A percentile compares a stretch with the other conserved stretches of the same genome.
These are phyloP conservation scores for Phytopythium montanum DNA, from an alignment of 352 stramenopile species.

Conservation along the genomic window DNA sequence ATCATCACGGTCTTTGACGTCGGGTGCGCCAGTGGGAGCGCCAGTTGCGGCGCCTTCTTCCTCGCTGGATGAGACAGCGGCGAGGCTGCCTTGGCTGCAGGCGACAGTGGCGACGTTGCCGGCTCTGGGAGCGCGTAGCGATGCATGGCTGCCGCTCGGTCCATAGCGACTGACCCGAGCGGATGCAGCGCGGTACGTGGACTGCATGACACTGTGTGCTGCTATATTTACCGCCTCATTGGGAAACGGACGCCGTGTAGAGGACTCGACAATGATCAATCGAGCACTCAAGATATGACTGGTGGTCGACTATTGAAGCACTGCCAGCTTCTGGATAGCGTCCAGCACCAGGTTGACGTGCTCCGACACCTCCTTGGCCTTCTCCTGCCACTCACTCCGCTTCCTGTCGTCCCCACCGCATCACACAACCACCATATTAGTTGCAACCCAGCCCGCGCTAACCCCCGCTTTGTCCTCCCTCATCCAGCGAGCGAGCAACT, in stretches of 20 bases:
- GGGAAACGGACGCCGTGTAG: neutral
- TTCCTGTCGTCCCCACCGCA: slow-evolving; percentile 30
- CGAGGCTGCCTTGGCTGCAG: neutral
- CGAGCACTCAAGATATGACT: neutral
- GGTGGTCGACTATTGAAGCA: slow-evolving; percentile 32
- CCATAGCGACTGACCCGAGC: neutral
- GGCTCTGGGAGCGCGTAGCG: neutral
- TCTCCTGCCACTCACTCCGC: slow-evolving; percentile 60
- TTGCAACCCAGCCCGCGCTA: neutral
- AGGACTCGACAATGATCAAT: neutral
- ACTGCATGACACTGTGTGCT: neutral
- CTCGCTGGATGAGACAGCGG: neutral
- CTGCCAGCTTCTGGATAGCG: slow-evolving; percentile 69
- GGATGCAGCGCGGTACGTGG: neutral
- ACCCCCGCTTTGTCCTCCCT: neutral
- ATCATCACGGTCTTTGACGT: neutral
- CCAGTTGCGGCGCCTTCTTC: slow-evolving; percentile 1
- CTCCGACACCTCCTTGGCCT: slow-evolving; percentile 60
- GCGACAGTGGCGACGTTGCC: neutral
- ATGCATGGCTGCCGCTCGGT: neutral
- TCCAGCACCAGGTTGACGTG: slow-evolving; percentile 76
- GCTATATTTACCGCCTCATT: neutral
- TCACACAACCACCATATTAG: neutral
- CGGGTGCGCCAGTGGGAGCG: neutral
- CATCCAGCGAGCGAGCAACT: neutral